Evolutionary conservation across 2,329 filamentous ascomycete genomes (phyloP), one percentile per base, ranked within the genome.

Genomic region (Hymenoscyphus occultus): DNA sequence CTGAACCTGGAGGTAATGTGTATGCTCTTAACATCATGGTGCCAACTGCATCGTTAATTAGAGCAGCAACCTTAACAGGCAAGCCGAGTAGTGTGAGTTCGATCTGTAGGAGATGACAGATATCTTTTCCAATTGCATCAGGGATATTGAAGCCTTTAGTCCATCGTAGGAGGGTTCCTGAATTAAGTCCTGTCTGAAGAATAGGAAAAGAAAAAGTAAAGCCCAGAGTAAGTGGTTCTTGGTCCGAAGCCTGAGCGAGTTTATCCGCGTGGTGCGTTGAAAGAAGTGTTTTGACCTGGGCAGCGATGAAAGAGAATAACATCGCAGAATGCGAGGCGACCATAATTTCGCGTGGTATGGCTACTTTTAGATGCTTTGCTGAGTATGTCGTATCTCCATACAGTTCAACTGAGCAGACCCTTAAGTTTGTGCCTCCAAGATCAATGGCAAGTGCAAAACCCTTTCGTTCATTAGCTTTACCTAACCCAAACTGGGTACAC

Each of bases 151-250:
- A 13, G 39, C 39, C 5, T 42, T 42, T 56, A 3, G 6, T 56
- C 54, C 28, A n/a, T 22, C 51, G 51, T 22, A 56, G 16, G n/a
- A 56, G 51, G n/a, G 51, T 56, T 22, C 51, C 51, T 9, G 51
- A 56, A 31, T 56, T 56, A 9, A 56, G n/a, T 10, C 19, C n/a
- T 22, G 28, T 56, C 13, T 56, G 51, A 22, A 14, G 19, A 5
- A 56, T n/a, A 3, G 51, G 51, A 31, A 56, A 56, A 16, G 51
- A 56, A 31, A 56, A 56, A 9, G 51, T 56, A 16, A 56, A 56
- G 10, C 51, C 51, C 22, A 56, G 13, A 22, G 22, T 22, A 22
- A 22, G 22, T 22, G 10, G 5, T n/a, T 56, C 16, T 56, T 56
- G 6, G 6, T 42, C 6, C 6, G 10, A 13, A 42, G 39, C 39